Evolutionary conservation across 169 alveolate species (phyloP), one percentile per base, ranked within the genome.

Genomic region (Plasmodium gonderi): DNA sequence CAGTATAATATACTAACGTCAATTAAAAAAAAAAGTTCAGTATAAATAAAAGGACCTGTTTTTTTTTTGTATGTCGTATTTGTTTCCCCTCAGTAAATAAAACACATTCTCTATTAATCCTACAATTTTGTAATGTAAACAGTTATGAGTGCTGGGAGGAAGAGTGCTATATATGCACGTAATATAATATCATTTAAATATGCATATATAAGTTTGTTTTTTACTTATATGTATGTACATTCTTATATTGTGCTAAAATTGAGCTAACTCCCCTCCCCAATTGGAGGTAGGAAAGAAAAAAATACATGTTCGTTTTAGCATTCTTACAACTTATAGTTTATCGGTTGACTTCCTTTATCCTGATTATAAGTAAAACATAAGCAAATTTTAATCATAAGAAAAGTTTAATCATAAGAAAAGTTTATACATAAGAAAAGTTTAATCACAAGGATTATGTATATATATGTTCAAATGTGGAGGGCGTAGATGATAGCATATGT

Each of bases 281-380:
- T 29, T 29, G 3, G 74, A 0, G 0, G 20, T n/a, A 23, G n/a
- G 31, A 47, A 3, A 8, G 17, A n/a, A 26, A 69, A 44, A 14
- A 12, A 76, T 40, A 76, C 2, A 12, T 67, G 42, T 36, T 75
- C 38, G 72, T 36, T 12, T 75, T 75, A 23, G n/a, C 31, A 26
- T 42, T 47, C 44, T 82, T 82, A 82, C 92, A 82, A 3, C 45
- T 44, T 72, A 49, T 44, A 40, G 76, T 68, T 26, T 64, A 69
- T 82, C 6, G 74, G 82, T 23, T 72, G 83, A 44, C 83, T 68
- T 47, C 76, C 92, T 54, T 72, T 68, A 38, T 82, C 92, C 92
- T 82, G 64, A 82, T 68, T 33, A 26, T 31, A 45, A 38, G 26
- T 72, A 40, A 82, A 82, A 45, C 31, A 42, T 26, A 75, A 31